Percentiles rank a stretch among this genome's conserved stretches.
Evolutionary conservation across 129 eudicot genomes (phyloP).

Genomic region (Tagetes patula): DNA sequence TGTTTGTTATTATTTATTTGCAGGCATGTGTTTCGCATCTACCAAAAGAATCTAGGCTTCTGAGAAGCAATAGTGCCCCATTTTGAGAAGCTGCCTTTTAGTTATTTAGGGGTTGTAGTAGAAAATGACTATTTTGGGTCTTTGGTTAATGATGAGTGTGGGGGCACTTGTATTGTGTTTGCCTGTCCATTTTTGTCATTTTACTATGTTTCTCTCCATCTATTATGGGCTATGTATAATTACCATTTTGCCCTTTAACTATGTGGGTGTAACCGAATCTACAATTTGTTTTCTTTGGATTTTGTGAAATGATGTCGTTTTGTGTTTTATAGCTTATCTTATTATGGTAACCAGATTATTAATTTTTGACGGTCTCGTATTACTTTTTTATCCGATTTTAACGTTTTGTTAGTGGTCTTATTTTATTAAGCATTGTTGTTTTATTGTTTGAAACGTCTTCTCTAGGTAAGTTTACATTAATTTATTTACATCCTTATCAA

Average conservation of each 20-base stretch:
- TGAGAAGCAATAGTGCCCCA: slow-evolving; percentile 52
- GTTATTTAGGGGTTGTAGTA: neutral
- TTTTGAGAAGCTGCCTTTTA: slow-evolving; percentile 33
- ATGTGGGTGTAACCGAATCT: neutral
- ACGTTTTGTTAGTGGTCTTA: too few species aligned
- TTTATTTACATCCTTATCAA: too few species aligned
- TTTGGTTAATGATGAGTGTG: slow-evolving; percentile 24
- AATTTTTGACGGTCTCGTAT: too few species aligned
- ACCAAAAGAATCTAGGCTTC: slow-evolving; percentile 31
- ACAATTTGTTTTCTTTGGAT: neutral
- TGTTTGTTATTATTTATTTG: neutral
- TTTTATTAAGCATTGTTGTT: too few species aligned
- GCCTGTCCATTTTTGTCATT: slow-evolving; percentile 31
- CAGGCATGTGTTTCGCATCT: slow-evolving; percentile 23
- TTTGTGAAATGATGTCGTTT: too few species aligned
- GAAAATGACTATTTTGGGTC: slow-evolving; percentile 19
- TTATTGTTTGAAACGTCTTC: too few species aligned
- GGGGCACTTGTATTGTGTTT: neutral
- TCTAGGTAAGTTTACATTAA: too few species aligned
- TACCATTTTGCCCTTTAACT: neutral
- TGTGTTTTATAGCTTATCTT: too few species aligned
- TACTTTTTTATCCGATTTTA: too few species aligned
- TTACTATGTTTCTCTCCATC: slow-evolving; percentile 17
- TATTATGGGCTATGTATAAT: neutral
- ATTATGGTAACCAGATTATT: too few species aligned